phyloP scores from a whole-genome alignment of 2,329 filamentous ascomycete species.

The Domatiomyces catenatus region DNA sequence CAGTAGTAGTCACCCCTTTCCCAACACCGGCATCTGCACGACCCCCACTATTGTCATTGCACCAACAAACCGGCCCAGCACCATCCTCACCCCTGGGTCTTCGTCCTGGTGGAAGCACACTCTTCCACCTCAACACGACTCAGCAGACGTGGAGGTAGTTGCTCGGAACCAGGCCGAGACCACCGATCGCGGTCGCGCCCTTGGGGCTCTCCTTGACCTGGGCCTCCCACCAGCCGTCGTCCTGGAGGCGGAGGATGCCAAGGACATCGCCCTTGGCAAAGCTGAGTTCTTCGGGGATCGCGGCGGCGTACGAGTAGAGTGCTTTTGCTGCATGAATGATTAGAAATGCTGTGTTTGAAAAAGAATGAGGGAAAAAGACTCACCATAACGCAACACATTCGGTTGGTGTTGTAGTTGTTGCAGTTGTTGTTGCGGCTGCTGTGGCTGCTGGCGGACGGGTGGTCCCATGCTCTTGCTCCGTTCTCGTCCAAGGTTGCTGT shows the following conservation, averaged over 20 bases:
- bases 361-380: conserved; percentile 32
- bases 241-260: conserved; percentile 75
- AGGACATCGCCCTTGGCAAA: conserved; percentile 88
- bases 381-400: conserved; percentile 76
- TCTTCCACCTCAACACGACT: conserved; percentile 4
- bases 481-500: conserved; percentile 28
- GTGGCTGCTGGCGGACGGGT: conserved; percentile 33
- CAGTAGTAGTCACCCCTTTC: neutral
- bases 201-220: conserved; percentile 56
- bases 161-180: conserved; percentile 46
- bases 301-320: conserved; percentile 84
- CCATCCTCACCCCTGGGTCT: neutral
- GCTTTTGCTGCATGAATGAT: conserved; percentile 53
- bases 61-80: neutral
- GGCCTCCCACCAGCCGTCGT: conserved; percentile 98
- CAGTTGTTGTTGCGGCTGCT: neutral
- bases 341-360: neutral
- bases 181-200: conserved; percentile 32
- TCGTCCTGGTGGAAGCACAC: neutral
- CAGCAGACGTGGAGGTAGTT: conserved; percentile 50
- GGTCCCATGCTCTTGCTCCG: conserved; percentile 68
- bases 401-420: conserved; percentile 32
- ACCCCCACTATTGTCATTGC: neutral
- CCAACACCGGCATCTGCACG: neutral
- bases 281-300: conserved; percentile 84